Evolutionary conservation across 208 protist species (phyloP).

Genomic region (Trypanosoma scelopori): DNA sequence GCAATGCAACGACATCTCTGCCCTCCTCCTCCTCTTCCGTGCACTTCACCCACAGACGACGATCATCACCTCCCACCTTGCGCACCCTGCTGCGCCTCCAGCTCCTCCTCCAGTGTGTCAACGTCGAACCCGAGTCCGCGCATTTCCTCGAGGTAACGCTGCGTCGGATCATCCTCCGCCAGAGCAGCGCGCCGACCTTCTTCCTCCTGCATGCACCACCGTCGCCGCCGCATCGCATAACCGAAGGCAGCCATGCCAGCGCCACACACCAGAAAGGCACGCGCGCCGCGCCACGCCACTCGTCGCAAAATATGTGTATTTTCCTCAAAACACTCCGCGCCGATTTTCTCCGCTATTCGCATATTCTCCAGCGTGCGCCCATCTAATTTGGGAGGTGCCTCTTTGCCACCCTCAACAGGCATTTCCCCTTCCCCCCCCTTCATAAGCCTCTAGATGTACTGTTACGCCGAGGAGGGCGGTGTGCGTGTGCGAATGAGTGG

Average conservation of each 20-base stretch:
- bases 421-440: constrained; percentile 1
- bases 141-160: constrained; percentile 82
- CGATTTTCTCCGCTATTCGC: constrained; percentile 51
- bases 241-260: constrained; percentile 52
- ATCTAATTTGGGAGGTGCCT: constrained; percentile 31
- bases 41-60: no score
- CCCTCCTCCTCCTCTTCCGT: no score
- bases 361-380: constrained; percentile 50
- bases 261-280: constrained; percentile 61
- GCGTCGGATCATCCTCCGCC: constrained; percentile 49
- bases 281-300: constrained; percentile 58
- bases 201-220: constrained; percentile 13
- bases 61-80: constrained; percentile 14
- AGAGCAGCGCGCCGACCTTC: not conserved
- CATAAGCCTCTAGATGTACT: not conserved
- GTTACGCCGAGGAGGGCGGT: no score
- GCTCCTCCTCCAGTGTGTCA: constrained; percentile 77
- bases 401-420: not conserved
- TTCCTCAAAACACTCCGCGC: constrained; percentile 68
- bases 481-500: not conserved
- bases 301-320: constrained; percentile 76
- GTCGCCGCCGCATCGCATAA: constrained; percentile 43
- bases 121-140: constrained; percentile 81
- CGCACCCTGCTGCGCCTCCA: constrained; percentile 40
- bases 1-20: no score